Evolutionary conservation across 1,284 basidiomycete genomes (phyloP).

Genomic region (Sanguinoderma infundibulare): DNA sequence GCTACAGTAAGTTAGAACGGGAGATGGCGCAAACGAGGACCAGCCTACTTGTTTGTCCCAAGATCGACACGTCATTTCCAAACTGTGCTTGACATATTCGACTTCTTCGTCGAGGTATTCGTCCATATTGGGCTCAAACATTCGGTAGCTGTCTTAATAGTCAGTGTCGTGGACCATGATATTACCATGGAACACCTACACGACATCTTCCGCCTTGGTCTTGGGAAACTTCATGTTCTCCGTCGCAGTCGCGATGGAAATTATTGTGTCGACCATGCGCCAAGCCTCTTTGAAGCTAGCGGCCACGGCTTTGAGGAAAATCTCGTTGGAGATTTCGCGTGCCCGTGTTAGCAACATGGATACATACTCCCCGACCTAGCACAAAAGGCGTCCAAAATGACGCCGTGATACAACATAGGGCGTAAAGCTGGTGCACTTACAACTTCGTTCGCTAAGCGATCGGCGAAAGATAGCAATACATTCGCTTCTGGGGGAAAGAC

Average conservation of each 20-base stretch:
- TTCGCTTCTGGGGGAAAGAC: conserved; percentile 84
- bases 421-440: conserved; percentile 45
- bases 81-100: conserved; percentile 76
- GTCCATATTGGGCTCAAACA: conserved; percentile 96
- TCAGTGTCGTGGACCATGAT: not conserved
- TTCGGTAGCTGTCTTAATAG: conserved; percentile 68
- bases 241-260: conserved; percentile 49
- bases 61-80: conserved; percentile 76
- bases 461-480: conserved; percentile 78
- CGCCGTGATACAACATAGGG: not conserved
- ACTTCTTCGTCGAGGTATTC: conserved; percentile 96
- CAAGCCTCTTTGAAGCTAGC: conserved; percentile 90
- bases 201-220: conserved; percentile 76
- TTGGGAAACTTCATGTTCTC: conserved; percentile 30
- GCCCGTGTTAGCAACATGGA: conserved; percentile 78
- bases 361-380: conserved; percentile 87
- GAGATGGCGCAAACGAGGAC: not conserved
- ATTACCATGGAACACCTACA: conserved; percentile 51
- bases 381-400: not conserved
- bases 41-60: conserved; percentile 76
- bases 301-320: conserved; percentile 86
- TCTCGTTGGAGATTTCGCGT: conserved; percentile 72
- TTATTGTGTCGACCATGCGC: conserved; percentile 82
- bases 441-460: conserved; percentile 78
- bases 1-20: conserved; percentile 13